A percentile compares a stretch with the other conserved stretches of the same genome.
Conservation (phyloP, 768 basidiomycete genomes). For the Phaeolepiota aurea region DNA sequence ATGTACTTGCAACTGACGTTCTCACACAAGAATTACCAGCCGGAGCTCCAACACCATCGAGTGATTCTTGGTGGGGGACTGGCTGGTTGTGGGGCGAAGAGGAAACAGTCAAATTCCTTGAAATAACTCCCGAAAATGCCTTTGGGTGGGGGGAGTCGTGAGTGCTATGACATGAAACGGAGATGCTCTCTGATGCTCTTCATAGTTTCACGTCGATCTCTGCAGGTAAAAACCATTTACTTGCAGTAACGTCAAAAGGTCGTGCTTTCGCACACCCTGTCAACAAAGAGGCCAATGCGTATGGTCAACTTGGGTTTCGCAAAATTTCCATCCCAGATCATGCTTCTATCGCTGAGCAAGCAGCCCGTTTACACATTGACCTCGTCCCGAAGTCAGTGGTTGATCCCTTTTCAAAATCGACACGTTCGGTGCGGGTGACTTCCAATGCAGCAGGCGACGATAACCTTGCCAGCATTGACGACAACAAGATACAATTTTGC, state of each 20-base stretch:
- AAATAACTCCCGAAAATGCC: conserved; percentile 48
- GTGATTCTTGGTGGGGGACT: conserved; percentile 51
- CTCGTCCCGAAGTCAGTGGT: conserved; percentile 47
- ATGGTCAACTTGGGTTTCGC: conserved; percentile 79
- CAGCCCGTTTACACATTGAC: conserved; percentile 36
- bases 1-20: conserved; percentile 50
- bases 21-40: conserved; percentile 34
- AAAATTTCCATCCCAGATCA: conserved; percentile 45
- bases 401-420: conserved; percentile 41
- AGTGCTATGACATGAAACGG: conserved; percentile 8
- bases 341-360: conserved; percentile 13
- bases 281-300: conserved; percentile 63
- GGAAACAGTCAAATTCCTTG: conserved; percentile 44
- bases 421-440: conserved; percentile 27
- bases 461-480: conserved; percentile 22
- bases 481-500: conserved; percentile 52
- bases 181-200: neutral
- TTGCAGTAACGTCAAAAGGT: conserved; percentile 66
- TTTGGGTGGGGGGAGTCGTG: conserved; percentile 66
- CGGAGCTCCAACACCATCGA: conserved; percentile 31
- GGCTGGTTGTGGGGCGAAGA: conserved; percentile 52
- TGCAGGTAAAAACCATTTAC: conserved; percentile 62
- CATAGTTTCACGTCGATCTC: conserved; percentile 65
- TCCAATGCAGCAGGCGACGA: conserved; percentile 19
- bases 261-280: conserved; percentile 76